A percentile compares a stretch with the other conserved stretches of the same genome.
Evolutionary conservation across 345 rosid species (phyloP).

Genomic region (Salix purpurea): DNA sequence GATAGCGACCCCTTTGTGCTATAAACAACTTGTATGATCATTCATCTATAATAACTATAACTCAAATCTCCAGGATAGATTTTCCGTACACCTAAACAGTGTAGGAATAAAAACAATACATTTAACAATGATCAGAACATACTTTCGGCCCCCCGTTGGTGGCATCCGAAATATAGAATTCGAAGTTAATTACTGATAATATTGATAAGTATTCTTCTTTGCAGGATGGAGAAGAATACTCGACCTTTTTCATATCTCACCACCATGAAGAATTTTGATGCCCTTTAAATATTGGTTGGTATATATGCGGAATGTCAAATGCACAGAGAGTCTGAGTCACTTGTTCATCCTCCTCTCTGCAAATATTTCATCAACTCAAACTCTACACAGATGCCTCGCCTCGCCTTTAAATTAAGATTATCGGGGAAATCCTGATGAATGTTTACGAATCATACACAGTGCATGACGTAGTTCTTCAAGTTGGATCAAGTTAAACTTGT

Average conservation of each 20-base stretch:
- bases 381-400: background rate
- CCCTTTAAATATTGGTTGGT: background rate
- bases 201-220: background rate
- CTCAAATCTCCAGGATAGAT: slow-evolving; percentile 5
- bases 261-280: background rate
- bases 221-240: slow-evolving; percentile 8
- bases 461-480: background rate
- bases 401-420: background rate
- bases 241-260: background rate
- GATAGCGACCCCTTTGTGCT: slow-evolving; percentile 41
- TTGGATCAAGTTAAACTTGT: background rate
- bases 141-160: slow-evolving; percentile 35
- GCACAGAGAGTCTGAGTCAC: background rate
- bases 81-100: slow-evolving; percentile 24
- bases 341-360: background rate
- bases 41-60: slow-evolving; percentile 8
- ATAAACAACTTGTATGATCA: slow-evolving; percentile 28
- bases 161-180: slow-evolving; percentile 13
- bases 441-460: background rate
- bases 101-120: slow-evolving; percentile 16
- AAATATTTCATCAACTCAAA: background rate
- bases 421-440: background rate
- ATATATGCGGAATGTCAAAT: slow-evolving; percentile 10
- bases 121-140: background rate
- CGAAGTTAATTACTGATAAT: background rate